These are phyloP conservation scores for Aspergillus kassunensis DNA, from an alignment of 495 filamentous ascomycete genomes.

Conservation along the genomic window DNA sequence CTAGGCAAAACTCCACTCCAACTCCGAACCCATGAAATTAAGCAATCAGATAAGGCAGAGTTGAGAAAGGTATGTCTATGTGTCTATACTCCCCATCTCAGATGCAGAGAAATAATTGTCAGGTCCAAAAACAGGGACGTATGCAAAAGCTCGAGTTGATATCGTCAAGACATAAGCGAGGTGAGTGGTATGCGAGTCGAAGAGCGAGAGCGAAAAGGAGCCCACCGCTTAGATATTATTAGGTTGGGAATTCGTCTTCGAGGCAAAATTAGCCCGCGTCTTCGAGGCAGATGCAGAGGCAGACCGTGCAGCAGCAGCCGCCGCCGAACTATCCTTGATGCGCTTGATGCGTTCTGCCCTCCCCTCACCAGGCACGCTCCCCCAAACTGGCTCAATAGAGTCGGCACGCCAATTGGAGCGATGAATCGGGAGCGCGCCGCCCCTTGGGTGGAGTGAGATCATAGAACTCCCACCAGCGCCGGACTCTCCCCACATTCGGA, in stretches of 20 bases:
- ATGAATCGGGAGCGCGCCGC: conserved; percentile 16
- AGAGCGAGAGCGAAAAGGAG: too few species aligned
- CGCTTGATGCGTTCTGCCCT: conserved; percentile 41
- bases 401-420: conserved; percentile 46
- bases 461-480: conserved; percentile 35
- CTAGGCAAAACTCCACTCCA: too few species aligned
- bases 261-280: too few species aligned
- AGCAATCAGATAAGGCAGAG: too few species aligned
- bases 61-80: neutral
- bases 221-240: too few species aligned
- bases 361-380: conserved; percentile 43
- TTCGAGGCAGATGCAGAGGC: neutral
- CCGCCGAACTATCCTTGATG: conserved; percentile 33
- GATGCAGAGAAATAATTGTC: neutral
- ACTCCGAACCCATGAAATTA: too few species aligned
- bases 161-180: too few species aligned
- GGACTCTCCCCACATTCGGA: conserved; percentile 75
- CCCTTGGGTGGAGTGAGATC: conserved; percentile 27
- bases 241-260: too few species aligned
- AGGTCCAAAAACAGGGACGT: too few species aligned
- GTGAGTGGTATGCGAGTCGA: too few species aligned
- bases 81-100: neutral
- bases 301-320: conserved; percentile 21
- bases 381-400: conserved; percentile 44
- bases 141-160: too few species aligned